These are phyloP conservation scores for Chamaecrista fasciculata DNA, from an alignment of 306 rosid genomes.

Conservation along the genomic window DNA sequence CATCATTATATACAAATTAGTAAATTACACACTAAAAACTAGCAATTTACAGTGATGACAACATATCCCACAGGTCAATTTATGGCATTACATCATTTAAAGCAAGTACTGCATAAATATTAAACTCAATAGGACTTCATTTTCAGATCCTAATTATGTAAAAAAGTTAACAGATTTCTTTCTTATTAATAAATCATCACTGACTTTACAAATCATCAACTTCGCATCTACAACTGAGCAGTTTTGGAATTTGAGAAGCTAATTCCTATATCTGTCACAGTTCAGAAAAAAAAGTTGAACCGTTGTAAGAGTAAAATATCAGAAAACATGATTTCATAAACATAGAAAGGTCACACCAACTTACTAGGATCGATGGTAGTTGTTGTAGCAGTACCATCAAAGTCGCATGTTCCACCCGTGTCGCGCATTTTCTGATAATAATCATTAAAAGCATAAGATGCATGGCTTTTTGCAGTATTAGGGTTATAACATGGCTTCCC, in stretches of 20 bases:
- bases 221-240: not conserved
- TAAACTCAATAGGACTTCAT: not conserved
- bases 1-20: not conserved
- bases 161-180: not conserved
- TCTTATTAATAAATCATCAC: not conserved
- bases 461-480: slow-evolving; percentile 60
- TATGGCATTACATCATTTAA: not conserved
- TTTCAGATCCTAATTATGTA: too few relatives aligned
- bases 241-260: not conserved
- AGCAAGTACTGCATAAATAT: not conserved
- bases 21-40: not conserved
- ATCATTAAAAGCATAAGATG: slow-evolving; percentile 89
- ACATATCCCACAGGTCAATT: too few relatives aligned
- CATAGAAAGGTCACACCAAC: slow-evolving; percentile 32
- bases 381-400: slow-evolving; percentile 64
- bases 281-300: slow-evolving; percentile 7
- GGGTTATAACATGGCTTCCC: slow-evolving; percentile 76
- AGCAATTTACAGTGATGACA: not conserved
- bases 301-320: not conserved
- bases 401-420: slow-evolving; percentile 88
- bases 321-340: slow-evolving; percentile 6
- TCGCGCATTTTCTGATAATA: slow-evolving; percentile 73
- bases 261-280: not conserved
- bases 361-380: slow-evolving; percentile 77
- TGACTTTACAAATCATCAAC: not conserved